These are phyloP conservation scores for Ascocoryne sarcoides DNA, from an alignment of 2,329 filamentous ascomycete genomes.

Conservation along the genomic window DNA sequence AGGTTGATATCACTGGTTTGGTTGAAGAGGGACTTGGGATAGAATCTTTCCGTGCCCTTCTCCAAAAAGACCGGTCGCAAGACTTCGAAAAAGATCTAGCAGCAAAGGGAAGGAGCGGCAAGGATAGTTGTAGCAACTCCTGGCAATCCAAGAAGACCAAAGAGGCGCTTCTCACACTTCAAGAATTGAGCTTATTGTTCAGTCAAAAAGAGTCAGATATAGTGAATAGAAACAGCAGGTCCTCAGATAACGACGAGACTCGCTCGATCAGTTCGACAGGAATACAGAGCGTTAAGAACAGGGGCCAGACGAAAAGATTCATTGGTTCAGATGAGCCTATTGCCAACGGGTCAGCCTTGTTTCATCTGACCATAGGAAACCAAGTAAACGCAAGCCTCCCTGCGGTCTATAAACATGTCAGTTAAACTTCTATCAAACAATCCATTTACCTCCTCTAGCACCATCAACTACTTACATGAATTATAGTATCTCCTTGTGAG, in stretches of 20 bases:
- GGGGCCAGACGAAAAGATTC: constrained; percentile 11
- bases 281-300: constrained; percentile 9
- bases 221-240: constrained; percentile 46
- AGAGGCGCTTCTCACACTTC: constrained; percentile 48
- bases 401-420: constrained; percentile 37
- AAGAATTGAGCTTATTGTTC: constrained; percentile 58
- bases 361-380: no score
- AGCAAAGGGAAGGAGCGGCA: no score
- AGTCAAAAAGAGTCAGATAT: constrained; percentile 56
- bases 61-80: constrained; percentile 25
- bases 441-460: background rate
- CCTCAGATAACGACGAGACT: constrained; percentile 6
- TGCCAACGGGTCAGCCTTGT: no score
- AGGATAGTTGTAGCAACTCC: no score
- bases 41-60: constrained; percentile 42
- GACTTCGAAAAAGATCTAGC: no score
- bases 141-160: constrained; percentile 6
- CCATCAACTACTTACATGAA: background rate
- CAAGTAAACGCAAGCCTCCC: constrained; percentile 25
- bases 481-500: constrained; percentile 50
- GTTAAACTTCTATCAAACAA: background rate
- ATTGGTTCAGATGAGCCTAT: constrained; percentile 11
- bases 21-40: constrained; percentile 51
- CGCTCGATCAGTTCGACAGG: constrained; percentile 10
- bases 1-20: constrained; percentile 49